A percentile compares a stretch with the other conserved stretches of the same genome.
These are phyloP conservation scores for Dryadomyces quercus-mongolicae DNA, from an alignment of 2,329 filamentous ascomycete genomes.

Conservation along the genomic window DNA sequence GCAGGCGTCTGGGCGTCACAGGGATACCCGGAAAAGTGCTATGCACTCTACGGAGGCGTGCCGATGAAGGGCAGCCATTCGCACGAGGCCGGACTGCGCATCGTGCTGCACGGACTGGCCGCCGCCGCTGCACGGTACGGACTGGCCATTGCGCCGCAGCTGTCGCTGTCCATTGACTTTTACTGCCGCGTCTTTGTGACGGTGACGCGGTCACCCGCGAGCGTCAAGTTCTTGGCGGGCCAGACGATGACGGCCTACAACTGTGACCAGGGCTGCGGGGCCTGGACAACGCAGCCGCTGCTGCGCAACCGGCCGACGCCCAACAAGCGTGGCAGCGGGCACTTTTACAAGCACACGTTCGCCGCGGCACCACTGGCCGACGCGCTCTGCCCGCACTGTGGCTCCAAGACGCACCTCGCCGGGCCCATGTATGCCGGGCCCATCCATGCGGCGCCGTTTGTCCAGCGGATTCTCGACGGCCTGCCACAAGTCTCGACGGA, in stretches of 20 bases:
- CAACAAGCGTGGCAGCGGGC: conserved; percentile 58
- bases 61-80: conserved; percentile 75
- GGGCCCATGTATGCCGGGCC: conserved; percentile 94
- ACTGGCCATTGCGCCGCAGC: conserved; percentile 74
- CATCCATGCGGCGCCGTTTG: conserved; percentile 73
- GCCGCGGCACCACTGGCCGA: conserved; percentile 57
- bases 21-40: conserved; percentile 90
- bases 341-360: conserved; percentile 68
- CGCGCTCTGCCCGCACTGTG: conserved; percentile 68
- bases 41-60: conserved; percentile 81
- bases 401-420: conserved; percentile 71
- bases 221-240: conserved; percentile 81
- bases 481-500: conserved; percentile 54
- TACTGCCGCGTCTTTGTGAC: conserved; percentile 84
- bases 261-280: conserved; percentile 83
- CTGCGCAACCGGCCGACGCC: conserved; percentile 53
- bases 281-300: conserved; percentile 75
- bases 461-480: conserved; percentile 63
- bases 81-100: conserved; percentile 78
- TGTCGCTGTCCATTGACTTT: conserved; percentile 92
- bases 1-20: conserved; percentile 90
- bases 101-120: conserved; percentile 75
- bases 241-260: conserved; percentile 91
- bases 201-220: conserved; percentile 64
- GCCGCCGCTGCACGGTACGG: conserved; percentile 75